Base-by-base conservation (phyloP, 352 stramenopile species). In the Pythium oligandrum region DNA sequence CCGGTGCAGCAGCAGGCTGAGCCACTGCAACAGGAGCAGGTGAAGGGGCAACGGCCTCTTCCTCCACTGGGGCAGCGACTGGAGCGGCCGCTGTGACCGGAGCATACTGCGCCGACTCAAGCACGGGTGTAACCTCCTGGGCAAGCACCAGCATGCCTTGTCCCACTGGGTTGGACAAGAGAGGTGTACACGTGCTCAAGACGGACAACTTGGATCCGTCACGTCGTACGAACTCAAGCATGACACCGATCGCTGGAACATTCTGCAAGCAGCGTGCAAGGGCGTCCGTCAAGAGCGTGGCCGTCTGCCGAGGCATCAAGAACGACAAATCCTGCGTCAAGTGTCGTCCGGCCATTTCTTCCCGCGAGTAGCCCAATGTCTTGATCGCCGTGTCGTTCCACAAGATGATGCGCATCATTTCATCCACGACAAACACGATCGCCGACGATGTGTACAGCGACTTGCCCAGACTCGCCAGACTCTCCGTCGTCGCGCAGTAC, bases 321-420 rank as follows among this genome's bases (percentile, higher is more conserved):
- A 83, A 86, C 10, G 75, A 77, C 32, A 92, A 59, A 30, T 93
- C 83, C 40, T 83, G 71, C 34, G 84, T 61, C 32, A 93, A 52
- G 36, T 88, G 78, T 32, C 83, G 78, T 0, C 83, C 83, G 0
- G 83, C 83, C 68, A 93, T 84, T 55, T 93, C 79, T 50, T 93
- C 81, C n/a, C 83, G 71, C 31, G 73, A 71, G 59, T 81, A 91
- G n/a, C 83, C 83, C 36, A 73, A 73, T 44, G 86, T 64, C 55
- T 78, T 74, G n/a, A 90, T 73, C 0, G 83, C 83, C 39, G 68
- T 71, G 52, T 93, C 83, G 51, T 93, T 93, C 83, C 83, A 93
- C 11, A 93, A 58, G 37, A 93, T 93, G 26, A 93, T 84, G 50
- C 83, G 83, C 81, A 91, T 90, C 40, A 73, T 66, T 44, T 91